These are phyloP conservation scores for Conoideocrella luteorostrata DNA, from an alignment of 2,329 filamentous ascomycete species.

Conservation along the genomic window DNA sequence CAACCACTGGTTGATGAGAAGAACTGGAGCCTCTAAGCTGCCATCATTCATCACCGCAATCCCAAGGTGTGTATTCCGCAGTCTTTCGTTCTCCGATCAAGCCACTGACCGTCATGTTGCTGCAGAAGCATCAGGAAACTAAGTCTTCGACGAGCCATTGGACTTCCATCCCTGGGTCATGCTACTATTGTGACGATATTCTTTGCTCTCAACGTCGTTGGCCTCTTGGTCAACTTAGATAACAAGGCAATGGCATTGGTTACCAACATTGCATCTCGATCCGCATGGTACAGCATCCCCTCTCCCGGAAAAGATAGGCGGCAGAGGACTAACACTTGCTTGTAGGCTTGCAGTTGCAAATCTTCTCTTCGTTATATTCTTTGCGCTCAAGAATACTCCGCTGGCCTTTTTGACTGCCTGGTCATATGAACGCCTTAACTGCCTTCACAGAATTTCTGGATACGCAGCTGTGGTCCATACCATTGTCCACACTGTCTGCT, in stretches of 20 bases:
- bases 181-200: constrained; percentile 22
- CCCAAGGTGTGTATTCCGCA: constrained; percentile 4
- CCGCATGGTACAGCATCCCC: constrained; percentile 29
- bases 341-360: constrained; percentile 37
- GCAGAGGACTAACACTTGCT: background rate
- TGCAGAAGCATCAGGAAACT: constrained; percentile 22
- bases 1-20: background rate
- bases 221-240: constrained; percentile 28
- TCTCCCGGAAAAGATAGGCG: background rate
- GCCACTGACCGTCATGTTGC: background rate
- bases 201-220: constrained; percentile 25
- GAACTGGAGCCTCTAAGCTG: background rate
- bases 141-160: constrained; percentile 18
- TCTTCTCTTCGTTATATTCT: constrained; percentile 43
- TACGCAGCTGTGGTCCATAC: constrained; percentile 40
- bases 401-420: constrained; percentile 45
- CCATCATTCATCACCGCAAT: background rate
- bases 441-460: constrained; percentile 48
- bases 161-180: constrained; percentile 28
- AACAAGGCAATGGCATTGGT: constrained; percentile 21
- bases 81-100: background rate
- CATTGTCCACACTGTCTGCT: constrained; percentile 39
- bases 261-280: constrained; percentile 30
- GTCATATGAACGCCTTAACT: constrained; percentile 54
- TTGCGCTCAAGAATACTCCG: constrained; percentile 54